phyloP scores from a whole-genome alignment of 768 basidiomycete species.

The Tubosaeta sp. region DNA sequence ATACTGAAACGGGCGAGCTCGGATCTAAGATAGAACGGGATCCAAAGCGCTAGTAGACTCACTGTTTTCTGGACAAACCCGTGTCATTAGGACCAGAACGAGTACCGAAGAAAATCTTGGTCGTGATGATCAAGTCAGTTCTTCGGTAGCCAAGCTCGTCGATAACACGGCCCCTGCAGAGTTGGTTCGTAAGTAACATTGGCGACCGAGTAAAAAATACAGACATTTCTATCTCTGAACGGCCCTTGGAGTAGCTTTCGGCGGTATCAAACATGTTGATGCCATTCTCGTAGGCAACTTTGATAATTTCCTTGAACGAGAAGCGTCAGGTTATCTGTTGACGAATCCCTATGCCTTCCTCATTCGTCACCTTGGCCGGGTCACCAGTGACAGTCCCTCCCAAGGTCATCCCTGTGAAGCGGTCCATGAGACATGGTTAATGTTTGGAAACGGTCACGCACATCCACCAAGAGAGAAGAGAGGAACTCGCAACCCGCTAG shows the following conservation, averaged over 20 bases:
- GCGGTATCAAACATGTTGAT: slow-evolving; percentile 51
- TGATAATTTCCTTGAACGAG: slow-evolving; percentile 44
- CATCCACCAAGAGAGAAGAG: slow-evolving; percentile 52
- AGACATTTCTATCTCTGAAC: slow-evolving; percentile 52
- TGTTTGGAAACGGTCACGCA: slow-evolving; percentile 11
- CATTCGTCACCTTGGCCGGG: slow-evolving; percentile 41
- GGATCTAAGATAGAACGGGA: background rate
- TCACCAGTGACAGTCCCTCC: slow-evolving; percentile 47
- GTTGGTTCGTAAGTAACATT: background rate
- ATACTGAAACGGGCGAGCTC: slow-evolving; percentile 30
- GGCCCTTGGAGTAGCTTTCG: slow-evolving; percentile 43
- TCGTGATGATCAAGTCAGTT: slow-evolving; percentile 48
- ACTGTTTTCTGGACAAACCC: slow-evolving; percentile 34
- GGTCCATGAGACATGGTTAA: background rate
- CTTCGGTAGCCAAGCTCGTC: slow-evolving; percentile 50
- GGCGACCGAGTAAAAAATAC: background rate
- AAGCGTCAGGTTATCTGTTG: background rate
- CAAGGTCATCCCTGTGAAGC: slow-evolving; percentile 39
- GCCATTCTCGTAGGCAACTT: slow-evolving; percentile 48
- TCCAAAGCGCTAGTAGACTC: background rate
- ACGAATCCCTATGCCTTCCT: background rate
- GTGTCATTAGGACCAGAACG: slow-evolving; percentile 41
- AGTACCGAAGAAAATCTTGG: slow-evolving; percentile 57
- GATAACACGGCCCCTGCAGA: slow-evolving; percentile 46
- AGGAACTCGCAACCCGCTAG: slow-evolving; percentile 46